phyloP scores from a whole-genome alignment of 1,284 basidiomycete genomes.

The Irpex sp. region DNA sequence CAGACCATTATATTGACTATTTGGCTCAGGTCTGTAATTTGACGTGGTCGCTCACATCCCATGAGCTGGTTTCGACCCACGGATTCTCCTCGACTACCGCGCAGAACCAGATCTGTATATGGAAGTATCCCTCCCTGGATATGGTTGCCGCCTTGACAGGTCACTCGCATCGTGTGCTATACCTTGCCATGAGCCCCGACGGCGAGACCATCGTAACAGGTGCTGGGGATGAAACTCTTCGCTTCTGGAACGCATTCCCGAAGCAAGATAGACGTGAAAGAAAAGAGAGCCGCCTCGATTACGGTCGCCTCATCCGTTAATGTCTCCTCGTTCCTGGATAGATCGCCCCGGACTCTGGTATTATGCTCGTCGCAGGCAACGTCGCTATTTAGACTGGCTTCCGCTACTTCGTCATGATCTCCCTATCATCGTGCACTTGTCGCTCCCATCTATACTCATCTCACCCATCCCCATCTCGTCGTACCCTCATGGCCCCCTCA shows the following conservation, averaged over 20 bases:
- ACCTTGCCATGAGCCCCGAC: constrained; percentile 95
- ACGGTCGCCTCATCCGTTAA: constrained; percentile 59
- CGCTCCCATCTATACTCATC: neutral
- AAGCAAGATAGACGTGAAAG: constrained; percentile 50
- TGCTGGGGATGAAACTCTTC: constrained; percentile 94
- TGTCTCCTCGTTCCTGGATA: neutral
- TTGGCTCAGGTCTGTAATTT: constrained; percentile 86
- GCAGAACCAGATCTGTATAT: constrained; percentile 98
- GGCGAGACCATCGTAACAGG: constrained; percentile 98
- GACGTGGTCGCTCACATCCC: constrained; percentile 93
- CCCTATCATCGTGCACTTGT: neutral
- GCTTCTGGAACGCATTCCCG: constrained; percentile 95
- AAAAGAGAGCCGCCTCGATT: constrained; percentile 55
- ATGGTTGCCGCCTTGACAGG: constrained; percentile 95
- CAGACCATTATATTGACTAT: neutral
- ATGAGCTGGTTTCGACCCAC: constrained; percentile 97
- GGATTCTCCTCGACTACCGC: constrained; percentile 93
- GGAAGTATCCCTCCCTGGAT: constrained; percentile 92
- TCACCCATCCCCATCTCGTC: neutral
- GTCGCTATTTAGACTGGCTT: neutral
- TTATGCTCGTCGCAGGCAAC: neutral
- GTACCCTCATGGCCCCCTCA: neutral
- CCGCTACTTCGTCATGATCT: neutral
- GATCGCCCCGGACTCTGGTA: neutral
- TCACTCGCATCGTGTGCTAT: constrained; percentile 92